Evolutionary conservation across 2,329 filamentous ascomycete genomes (phyloP).

Genomic region (Dactylonectria macrodidyma): DNA sequence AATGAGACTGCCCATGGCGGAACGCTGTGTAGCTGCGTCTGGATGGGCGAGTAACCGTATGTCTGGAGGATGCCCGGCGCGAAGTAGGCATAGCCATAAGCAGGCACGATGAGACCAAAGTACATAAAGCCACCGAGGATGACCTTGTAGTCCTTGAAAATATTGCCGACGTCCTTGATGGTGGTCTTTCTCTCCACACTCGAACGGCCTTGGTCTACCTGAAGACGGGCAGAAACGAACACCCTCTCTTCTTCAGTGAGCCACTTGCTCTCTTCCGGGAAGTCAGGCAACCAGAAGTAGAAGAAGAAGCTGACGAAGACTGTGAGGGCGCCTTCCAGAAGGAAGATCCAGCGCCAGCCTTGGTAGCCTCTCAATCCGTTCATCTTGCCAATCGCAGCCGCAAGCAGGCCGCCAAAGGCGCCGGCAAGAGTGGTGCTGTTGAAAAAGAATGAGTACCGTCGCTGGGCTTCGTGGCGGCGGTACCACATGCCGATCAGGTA

Average conservation of each 20-base stretch:
- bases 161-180: constrained; percentile 69
- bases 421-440: constrained; percentile 83
- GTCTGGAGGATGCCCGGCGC: constrained; percentile 79
- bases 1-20: constrained; percentile 79
- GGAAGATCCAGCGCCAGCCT: constrained; percentile 89
- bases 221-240: constrained; percentile 77
- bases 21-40: constrained; percentile 71
- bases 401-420: constrained; percentile 89
- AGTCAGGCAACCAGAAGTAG: constrained; percentile 80
- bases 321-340: constrained; percentile 80
- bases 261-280: constrained; percentile 83
- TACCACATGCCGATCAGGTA: constrained; percentile 94
- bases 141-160: constrained; percentile 83
- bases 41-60: constrained; percentile 73
- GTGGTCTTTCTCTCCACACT: constrained; percentile 75
- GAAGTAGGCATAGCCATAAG: constrained; percentile 85
- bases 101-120: constrained; percentile 83
- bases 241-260: constrained; percentile 77
- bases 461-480: constrained; percentile 87
- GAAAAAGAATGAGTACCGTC: constrained; percentile 96
- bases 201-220: constrained; percentile 77
- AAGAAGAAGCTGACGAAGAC: constrained; percentile 73
- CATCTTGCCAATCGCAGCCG: constrained; percentile 92
- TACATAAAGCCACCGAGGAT: constrained; percentile 86
- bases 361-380: constrained; percentile 76